Base-by-base conservation (phyloP, 176 grass and related monocot species). In the Puccinellia tenuiflora region DNA sequence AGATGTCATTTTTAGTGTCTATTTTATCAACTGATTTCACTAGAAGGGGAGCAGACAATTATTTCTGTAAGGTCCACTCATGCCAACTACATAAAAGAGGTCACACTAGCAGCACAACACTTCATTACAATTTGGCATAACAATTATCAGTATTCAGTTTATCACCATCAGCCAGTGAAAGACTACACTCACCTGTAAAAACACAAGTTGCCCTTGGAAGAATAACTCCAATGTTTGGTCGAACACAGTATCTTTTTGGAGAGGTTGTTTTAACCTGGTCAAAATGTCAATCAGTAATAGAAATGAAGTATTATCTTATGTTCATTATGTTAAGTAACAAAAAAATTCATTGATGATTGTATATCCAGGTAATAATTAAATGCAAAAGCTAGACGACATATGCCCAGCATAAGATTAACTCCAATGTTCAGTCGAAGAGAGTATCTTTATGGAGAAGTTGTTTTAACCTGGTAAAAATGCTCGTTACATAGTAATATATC, bases 221-320 rank as follows among this genome's bases (percentile, higher is more conserved):
- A 84, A 97, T 94, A 71, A 92, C 84, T 73, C 92, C 91, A 63
- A 86, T 79, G 79, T 97, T 97, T 75, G 94, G 94, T 45, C 85
- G 90, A 46, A 97, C 94, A 87, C 94, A 90, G 67, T 94, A 97
- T 68, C 39, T 80, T 85, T 92, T 97, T 52, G 91, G 94, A 64
- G 89, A 94, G 67, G 89, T 97, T 78, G 94, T 97, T 92, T 97
- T 97, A 74, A 97, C 91, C 91, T 97, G 60, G 33, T 37, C 12
- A 73, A 57, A 71, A 42, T 60, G 67, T 43, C 1, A 7, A 70
- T 70, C 61, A 25, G 20, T 30, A 14, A 24, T 54, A 77, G 5
- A 84, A 18, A 82, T 42, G 16, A 47, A 83, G 9, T 16, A 47
- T 26, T 64, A 63, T 3, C 30, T 0, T 17, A 64, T 53, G 48